Base-by-base conservation (phyloP, 2,329 filamentous ascomycete genomes). In the Trichophyton simii region DNA sequence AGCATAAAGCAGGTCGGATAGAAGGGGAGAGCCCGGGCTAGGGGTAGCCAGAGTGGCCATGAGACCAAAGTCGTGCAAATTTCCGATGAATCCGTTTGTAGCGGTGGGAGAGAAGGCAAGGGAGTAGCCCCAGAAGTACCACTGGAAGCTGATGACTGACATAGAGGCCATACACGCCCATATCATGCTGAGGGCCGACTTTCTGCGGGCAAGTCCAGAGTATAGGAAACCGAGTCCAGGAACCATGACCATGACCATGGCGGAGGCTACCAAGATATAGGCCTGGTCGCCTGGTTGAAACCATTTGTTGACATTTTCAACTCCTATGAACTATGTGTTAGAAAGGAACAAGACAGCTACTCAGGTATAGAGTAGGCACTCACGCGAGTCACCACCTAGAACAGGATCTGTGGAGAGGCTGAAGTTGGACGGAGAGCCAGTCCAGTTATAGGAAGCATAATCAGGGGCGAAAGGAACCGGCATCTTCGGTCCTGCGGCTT, bases 101-200 rank as follows among this genome's bases (percentile, higher is more conserved):
- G 87, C 88, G 13, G 84, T 85, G 50, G 83, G 80, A 70, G 88
- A 94, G 77, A 97, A 96, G 59, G 92, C 91, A 64, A 99, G 81
- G 13, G 92, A 96, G 76, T 96, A 99, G 42, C 94, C 94, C 92
- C 94, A 97, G 75, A 99, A 96, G 72, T 96, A 97, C 94, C 94
- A 99, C 78, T 99, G 94, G 79, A 99, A 96, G 61, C 89, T 87
- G 73, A 96, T 82, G 72, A 97, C 86, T 57, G 89, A 91, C 72
- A 88, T 88, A 55, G 91, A 94, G 74, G 88, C 92, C 89, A 99
- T 95, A 77, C 88, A 91, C 13, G 92, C 91, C 90, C 91, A 97
- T 71, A 99, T 94, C 80, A 97, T 87, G 66, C 91, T 96, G 50
- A 99, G 83, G 34, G 94, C 94, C 3, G 94, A 97, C 80, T 99